phyloP scores from a whole-genome alignment of 2,329 filamentous ascomycete species.

The Knoxdaviesia proteae region DNA sequence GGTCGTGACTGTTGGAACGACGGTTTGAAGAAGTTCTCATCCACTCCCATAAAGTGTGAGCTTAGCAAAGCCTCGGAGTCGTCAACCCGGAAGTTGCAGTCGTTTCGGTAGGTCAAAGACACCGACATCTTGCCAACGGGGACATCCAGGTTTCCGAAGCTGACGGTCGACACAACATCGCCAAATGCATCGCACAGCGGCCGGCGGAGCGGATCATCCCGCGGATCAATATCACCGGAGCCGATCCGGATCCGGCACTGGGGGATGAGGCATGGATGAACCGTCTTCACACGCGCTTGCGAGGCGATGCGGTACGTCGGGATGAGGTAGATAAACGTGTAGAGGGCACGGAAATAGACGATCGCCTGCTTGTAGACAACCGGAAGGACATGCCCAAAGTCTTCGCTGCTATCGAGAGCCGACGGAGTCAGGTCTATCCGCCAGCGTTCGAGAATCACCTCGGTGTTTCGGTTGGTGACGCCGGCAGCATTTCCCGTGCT shows the following conservation, averaged over 20 bases:
- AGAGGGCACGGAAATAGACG: constrained; percentile 78
- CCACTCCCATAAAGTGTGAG: constrained; percentile 79
- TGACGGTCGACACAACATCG: constrained; percentile 52
- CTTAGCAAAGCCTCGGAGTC: constrained; percentile 80
- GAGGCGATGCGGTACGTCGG: constrained; percentile 26
- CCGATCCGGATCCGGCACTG: constrained; percentile 55
- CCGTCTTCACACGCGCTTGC: constrained; percentile 50
- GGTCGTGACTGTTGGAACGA: constrained; percentile 27
- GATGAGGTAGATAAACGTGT: constrained; percentile 16
- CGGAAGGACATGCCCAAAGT: constrained; percentile 47
- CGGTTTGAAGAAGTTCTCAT: constrained; percentile 71
- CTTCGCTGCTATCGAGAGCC: constrained; percentile 26
- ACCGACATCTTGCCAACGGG: constrained; percentile 70
- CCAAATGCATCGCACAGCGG: constrained; percentile 44
- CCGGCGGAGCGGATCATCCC: constrained; percentile 44
- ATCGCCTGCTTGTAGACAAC: constrained; percentile 96
- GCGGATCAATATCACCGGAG: background rate
- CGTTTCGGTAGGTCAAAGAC: constrained; percentile 64
- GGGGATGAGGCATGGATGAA: constrained; percentile 46
- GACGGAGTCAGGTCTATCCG: constrained; percentile 50
- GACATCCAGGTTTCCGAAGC: constrained; percentile 68
- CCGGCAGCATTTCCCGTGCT: constrained; percentile 23
- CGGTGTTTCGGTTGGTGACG: constrained; percentile 29
- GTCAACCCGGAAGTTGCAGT: constrained; percentile 79
- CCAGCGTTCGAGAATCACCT: constrained; percentile 84